Conservation (phyloP, 208 protist genomes). For the Leishmania braziliensis region DNA sequence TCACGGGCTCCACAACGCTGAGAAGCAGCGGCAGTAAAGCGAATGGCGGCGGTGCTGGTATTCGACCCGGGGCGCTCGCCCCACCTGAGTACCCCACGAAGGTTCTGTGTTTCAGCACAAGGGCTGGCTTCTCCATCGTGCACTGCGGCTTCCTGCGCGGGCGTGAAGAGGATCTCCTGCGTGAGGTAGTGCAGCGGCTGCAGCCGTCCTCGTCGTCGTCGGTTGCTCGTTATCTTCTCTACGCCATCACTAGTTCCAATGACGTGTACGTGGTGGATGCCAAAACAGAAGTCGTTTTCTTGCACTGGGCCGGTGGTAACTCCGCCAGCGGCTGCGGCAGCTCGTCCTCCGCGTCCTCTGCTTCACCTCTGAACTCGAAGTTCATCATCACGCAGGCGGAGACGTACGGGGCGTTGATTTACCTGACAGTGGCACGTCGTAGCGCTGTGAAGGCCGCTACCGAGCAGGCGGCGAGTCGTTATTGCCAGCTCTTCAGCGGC, state of each 20-base stretch:
- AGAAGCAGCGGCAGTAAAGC: background rate
- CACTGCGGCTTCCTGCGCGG: conserved; percentile 41
- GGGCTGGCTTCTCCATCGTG: conserved; percentile 21
- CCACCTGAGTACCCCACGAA: conserved; percentile 28
- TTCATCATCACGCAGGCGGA: conserved; percentile 33
- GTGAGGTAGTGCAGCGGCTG: conserved; percentile 30
- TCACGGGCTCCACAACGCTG: background rate
- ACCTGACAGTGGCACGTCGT: conserved; percentile 31
- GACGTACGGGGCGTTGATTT: conserved; percentile 40
- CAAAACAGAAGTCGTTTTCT: conserved; percentile 25
- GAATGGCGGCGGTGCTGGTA: background rate
- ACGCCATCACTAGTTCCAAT: conserved; percentile 35
- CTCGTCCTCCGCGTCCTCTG: conserved; percentile 1
- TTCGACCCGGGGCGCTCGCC: background rate
- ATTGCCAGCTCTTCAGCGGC: background rate
- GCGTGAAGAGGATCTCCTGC: conserved; percentile 35
- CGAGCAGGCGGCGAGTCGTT: background rate
- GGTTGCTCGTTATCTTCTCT: conserved; percentile 27
- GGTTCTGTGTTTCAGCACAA: conserved; percentile 22
- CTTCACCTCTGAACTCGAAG: conserved; percentile 21
- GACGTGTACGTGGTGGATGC: conserved; percentile 34
- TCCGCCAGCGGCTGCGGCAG: conserved; percentile 10
- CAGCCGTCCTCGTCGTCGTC: conserved; percentile 4
- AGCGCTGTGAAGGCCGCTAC: conserved; percentile 1
- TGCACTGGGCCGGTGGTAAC: conserved; percentile 20